Conservation (phyloP, 148 eudicot genomes). For the Camellia sinensis region DNA sequence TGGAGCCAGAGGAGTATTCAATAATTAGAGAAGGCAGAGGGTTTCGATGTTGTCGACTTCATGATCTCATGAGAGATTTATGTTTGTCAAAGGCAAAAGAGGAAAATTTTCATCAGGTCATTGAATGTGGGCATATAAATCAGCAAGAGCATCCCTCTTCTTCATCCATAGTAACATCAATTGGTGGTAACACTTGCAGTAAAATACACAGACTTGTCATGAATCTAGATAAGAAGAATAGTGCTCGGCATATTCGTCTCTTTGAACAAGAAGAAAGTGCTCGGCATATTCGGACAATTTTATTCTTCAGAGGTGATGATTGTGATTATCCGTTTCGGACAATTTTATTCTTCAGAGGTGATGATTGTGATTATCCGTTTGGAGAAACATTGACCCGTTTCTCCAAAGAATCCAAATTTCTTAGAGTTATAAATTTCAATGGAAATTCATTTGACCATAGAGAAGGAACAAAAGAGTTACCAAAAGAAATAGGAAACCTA, state of each 20-base stretch:
- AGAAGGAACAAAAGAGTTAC: background rate
- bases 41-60: constrained; percentile 24
- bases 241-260: background rate
- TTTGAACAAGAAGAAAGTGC: background rate
- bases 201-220: constrained; percentile 15
- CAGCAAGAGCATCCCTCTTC: background rate
- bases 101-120: constrained; percentile 19
- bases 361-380: background rate
- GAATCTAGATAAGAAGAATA: background rate
- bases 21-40: background rate
- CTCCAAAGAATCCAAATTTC: background rate
- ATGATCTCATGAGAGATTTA: constrained; percentile 24
- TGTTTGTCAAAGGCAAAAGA: constrained; percentile 21
- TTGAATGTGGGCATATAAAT: background rate
- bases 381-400: too few relatives aligned
- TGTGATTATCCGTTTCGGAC: background rate
- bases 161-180: background rate
- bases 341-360: constrained; percentile 2
- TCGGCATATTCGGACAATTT: constrained; percentile 12
- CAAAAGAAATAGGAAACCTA: constrained; percentile 13
- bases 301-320: background rate
- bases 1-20: background rate
- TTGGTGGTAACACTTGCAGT: background rate
- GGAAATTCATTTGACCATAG: background rate
- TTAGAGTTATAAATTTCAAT: constrained; percentile 12